Percentiles rank a stretch among this genome's conserved stretches.
These are phyloP conservation scores for Penicillium coffeae DNA, from an alignment of 495 filamentous ascomycete genomes.

Conservation along the genomic window DNA sequence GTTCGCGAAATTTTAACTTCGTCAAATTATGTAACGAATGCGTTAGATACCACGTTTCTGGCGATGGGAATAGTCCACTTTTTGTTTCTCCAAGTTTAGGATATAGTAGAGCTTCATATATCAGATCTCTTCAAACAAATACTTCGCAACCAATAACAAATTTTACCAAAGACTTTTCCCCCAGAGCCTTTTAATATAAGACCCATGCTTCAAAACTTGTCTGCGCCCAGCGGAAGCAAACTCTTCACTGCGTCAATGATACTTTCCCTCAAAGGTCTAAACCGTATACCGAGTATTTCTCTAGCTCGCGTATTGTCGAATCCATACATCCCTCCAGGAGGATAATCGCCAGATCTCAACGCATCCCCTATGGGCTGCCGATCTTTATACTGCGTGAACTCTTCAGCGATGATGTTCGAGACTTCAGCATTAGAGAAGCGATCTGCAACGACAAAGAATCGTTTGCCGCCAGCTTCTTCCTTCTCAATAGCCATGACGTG, in stretches of 20 bases:
- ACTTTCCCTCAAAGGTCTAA: constrained; percentile 40
- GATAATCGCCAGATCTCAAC: constrained; percentile 35
- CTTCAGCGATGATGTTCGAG: constrained; percentile 50
- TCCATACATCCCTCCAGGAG: constrained; percentile 33
- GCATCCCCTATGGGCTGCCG: constrained; percentile 42
- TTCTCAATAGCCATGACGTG: constrained; percentile 59
- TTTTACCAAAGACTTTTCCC: too few species aligned
- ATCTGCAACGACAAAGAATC: constrained; percentile 57
- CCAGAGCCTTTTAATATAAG: too few species aligned
- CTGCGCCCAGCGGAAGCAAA: too few species aligned
- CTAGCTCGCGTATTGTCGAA: constrained; percentile 40
- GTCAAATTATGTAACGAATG: too few species aligned
- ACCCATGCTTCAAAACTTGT: too few species aligned
- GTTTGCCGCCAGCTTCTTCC: constrained; percentile 52
- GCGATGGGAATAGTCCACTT: too few species aligned
- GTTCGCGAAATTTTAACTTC: too few species aligned
- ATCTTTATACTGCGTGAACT: constrained; percentile 54
- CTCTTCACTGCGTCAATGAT: constrained; percentile 46
- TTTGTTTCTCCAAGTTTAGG: too few species aligned
- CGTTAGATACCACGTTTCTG: too few species aligned
- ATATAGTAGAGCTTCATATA: too few species aligned
- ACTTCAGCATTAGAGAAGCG: constrained; percentile 55
- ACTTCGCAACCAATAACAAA: too few species aligned
- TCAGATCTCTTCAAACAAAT: too few species aligned
- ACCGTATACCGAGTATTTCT: constrained; percentile 49